Percentiles rank a stretch among this genome's conserved stretches.
phyloP scores from a whole-genome alignment of 768 basidiomycete species.

The Podaxis carcinomalis region DNA sequence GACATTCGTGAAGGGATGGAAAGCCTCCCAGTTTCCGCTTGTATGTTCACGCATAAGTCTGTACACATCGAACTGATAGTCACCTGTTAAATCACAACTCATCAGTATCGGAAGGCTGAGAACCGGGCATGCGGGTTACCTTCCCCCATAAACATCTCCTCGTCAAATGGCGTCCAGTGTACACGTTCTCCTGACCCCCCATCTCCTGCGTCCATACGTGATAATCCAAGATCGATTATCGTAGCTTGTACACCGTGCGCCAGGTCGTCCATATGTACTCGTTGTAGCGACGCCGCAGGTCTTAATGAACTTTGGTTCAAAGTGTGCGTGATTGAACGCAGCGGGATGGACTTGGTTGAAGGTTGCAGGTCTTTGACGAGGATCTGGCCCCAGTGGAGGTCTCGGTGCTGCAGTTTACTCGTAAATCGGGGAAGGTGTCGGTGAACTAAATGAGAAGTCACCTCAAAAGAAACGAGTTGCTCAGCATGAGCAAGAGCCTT shows the following conservation, averaged over 20 bases:
- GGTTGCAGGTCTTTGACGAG: slow-evolving; percentile 58
- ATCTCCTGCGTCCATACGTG: slow-evolving; percentile 69
- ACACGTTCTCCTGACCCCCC: slow-evolving; percentile 38
- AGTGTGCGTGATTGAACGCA: slow-evolving; percentile 24
- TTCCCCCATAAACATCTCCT: slow-evolving; percentile 88
- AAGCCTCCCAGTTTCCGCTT: slow-evolving; percentile 66
- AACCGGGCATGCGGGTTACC: slow-evolving; percentile 37
- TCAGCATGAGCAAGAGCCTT: slow-evolving; percentile 79
- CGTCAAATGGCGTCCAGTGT: slow-evolving; percentile 81
- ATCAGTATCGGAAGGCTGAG: neutral
- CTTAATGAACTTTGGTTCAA: slow-evolving; percentile 23
- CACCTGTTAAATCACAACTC: slow-evolving; percentile 40
- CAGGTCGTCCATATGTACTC: slow-evolving; percentile 59
- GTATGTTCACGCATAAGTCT: slow-evolving; percentile 75
- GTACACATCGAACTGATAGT: slow-evolving; percentile 95
- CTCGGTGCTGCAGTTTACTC: slow-evolving; percentile 80
- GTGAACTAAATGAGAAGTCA: slow-evolving; percentile 27
- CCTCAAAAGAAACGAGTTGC: slow-evolving; percentile 81
- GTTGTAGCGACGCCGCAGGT: slow-evolving; percentile 11
- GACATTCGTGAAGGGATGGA: slow-evolving; percentile 81
- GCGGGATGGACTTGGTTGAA: slow-evolving; percentile 12
- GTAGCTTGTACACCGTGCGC: slow-evolving; percentile 72
- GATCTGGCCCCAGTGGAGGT: slow-evolving; percentile 98
- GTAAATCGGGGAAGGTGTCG: neutral
- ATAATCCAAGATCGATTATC: slow-evolving; percentile 92